phyloP scores from a whole-genome alignment of 225 moss, liverwort and hornwort genomes.

The Climacium dendroides region DNA sequence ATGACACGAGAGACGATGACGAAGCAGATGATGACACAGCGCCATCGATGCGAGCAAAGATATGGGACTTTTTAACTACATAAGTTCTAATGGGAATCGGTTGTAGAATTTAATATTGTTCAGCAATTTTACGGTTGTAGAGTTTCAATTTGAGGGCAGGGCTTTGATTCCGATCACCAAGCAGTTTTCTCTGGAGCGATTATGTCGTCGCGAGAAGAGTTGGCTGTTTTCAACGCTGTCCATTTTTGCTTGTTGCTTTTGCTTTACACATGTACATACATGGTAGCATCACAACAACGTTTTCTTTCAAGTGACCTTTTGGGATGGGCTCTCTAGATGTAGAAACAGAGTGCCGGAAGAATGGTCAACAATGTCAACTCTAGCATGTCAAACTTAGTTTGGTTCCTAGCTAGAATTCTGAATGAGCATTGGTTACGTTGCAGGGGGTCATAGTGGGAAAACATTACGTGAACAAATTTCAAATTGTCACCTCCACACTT shows the following conservation, averaged over 20 bases:
- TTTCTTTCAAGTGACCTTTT: conserved; percentile 1
- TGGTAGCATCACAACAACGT: conserved; percentile 42
- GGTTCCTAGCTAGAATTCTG: conserved; percentile 5
- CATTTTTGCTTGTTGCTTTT: conserved; percentile 46
- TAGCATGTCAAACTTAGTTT: neutral
- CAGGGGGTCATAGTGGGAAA: conserved; percentile 2
- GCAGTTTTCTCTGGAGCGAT: neutral
- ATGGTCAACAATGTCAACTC: neutral
- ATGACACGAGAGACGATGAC: conserved; percentile 23
- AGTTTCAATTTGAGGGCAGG: neutral
- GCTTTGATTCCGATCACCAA: neutral
- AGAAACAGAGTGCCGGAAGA: neutral
- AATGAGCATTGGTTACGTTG: neutral
- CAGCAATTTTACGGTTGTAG: conserved; percentile 11
- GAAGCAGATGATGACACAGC: conserved; percentile 34
- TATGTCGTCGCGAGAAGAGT: neutral
- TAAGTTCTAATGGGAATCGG: conserved; percentile 9
- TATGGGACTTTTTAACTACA: conserved; percentile 95
- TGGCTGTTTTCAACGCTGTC: conserved; percentile 1
- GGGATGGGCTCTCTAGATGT: neutral
- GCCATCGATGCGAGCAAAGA: conserved; percentile 56
- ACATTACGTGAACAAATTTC: conserved; percentile 14
- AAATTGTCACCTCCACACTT: conserved; percentile 13
- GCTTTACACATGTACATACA: conserved; percentile 53
- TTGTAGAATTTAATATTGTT: conserved; percentile 7